phyloP scores from a whole-genome alignment of 768 basidiomycete genomes.

The Gelatoporia subvermispora region DNA sequence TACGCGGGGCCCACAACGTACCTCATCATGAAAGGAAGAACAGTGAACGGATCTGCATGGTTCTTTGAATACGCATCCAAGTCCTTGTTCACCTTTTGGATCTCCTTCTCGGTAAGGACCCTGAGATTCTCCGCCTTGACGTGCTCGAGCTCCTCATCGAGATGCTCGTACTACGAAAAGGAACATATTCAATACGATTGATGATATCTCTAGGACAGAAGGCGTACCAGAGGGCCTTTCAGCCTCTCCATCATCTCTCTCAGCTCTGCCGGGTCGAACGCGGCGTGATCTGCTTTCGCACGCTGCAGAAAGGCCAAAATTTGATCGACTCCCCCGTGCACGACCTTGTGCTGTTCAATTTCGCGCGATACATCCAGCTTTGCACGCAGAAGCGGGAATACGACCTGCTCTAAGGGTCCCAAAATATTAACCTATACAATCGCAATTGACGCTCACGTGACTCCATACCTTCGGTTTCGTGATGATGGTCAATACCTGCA shows the following conservation, averaged over 20 bases:
- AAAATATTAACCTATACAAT: neutral
- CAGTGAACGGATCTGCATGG: constrained; percentile 29
- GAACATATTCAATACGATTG: neutral
- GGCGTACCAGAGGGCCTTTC: constrained; percentile 29
- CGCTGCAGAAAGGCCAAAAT: constrained; percentile 22
- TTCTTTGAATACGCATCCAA: constrained; percentile 28
- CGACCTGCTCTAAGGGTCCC: constrained; percentile 22
- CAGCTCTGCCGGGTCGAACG: constrained; percentile 27
- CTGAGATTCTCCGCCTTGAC: constrained; percentile 28
- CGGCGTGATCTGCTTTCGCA: constrained; percentile 22
- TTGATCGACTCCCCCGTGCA: constrained; percentile 26
- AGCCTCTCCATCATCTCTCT: constrained; percentile 24
- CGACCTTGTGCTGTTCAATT: constrained; percentile 30
- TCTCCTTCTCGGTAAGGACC: constrained; percentile 24
- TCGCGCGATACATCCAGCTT: constrained; percentile 36
- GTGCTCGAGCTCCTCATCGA: constrained; percentile 34
- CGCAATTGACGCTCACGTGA: neutral
- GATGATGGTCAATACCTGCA: constrained; percentile 29
- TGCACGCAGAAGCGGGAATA: constrained; percentile 32
- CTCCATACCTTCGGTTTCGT: constrained; percentile 28
- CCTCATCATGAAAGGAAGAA: constrained; percentile 35
- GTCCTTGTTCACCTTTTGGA: constrained; percentile 22
- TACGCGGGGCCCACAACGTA: constrained; percentile 6
- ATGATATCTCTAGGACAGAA: neutral
- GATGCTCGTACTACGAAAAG: constrained; percentile 26